Evolutionary conservation across 495 filamentous ascomycete genomes (phyloP), one percentile per base, ranked within the genome.

Genomic region (Penicillium maclennaniae): DNA sequence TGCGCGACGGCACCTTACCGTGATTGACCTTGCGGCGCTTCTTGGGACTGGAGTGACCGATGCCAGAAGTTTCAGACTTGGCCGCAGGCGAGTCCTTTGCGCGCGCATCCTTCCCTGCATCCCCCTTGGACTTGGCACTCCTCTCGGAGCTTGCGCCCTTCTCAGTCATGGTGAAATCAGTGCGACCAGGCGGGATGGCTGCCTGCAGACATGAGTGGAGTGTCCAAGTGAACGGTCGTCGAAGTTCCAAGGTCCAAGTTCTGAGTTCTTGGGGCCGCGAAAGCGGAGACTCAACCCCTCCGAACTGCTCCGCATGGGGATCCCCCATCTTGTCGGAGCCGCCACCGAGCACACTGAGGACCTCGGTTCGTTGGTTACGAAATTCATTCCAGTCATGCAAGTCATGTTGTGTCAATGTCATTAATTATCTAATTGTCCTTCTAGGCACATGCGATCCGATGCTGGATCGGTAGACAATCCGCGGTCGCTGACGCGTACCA

Each of bases 1-100:
- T 65, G 65, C 44, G 53, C 42, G 45, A 55, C 53, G 49, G 54
- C 51, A 55, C 72, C 84, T 80, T 83, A 96, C 92, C 93, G 82
- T 99, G 95, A 83, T 97, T 97, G 64, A 99, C 93, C 79, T 99
- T 99, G 75, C 92, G 88, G 74, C 95, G 83, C 83, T 96, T 98
- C 80, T 93, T 96, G 19, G 88, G 85, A 65, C 85, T 89, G 49
- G 75, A 71, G 56, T 77, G 69, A 65, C 66, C 70, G 50, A 59
- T 59, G 51, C 68, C 53, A 52, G 63, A 51, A 37, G 62, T 65
- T 60, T 73, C 72, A 53, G 68, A 48, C 58, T 74, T 77, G 61
- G 63, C 61, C 42, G 63, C 65, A 52, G 66, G 70, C 44, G 59
- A 57, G 55, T 66, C 66, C 49, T 69, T 70, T 50, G 58, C 60